Base-by-base conservation (phyloP, 345 rosid species). In the Gossypium anomalum region DNA sequence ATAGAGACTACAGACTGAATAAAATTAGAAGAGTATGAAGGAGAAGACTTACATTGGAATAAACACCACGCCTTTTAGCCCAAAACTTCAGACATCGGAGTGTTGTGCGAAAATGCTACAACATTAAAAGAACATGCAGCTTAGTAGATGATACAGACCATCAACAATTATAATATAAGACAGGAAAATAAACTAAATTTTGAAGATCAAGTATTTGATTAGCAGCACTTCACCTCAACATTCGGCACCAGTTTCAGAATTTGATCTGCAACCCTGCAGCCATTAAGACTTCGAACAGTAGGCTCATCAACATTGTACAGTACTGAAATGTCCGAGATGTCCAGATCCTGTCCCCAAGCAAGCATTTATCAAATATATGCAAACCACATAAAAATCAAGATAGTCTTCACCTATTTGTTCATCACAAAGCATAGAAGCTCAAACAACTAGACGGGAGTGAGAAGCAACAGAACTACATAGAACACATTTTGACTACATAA, bases 211-310 rank as follows among this genome's bases (percentile, higher is more conserved):
- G 47, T 17, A 75, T 16, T 44, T 16, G 14, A 57, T 34, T 38
- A 23, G 17, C 25, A 12, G 65, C 75, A 71, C 61, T 71, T 80
- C 67, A 86, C 94, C 94, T 90, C 82, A 71, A 83, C 78, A 77
- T 86, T 87, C 22, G 94, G 94, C 82, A 90, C 89, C 51, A 88
- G 85, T 78, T 84, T 88, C 13, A 90, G 78, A 76, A 90, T 88
- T 79, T 86, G 92, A 82, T 88, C 92, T 17, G 94, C 90, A 75
- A 86, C 94, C 79, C 94, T 85, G 83, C 92, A 90, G 27, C 94
- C 94, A 80, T 86, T 90, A 77, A 90, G 94, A 76, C 94, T 88
- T 45, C 89, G 83, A 38, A 80, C 92, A 66, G 90, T 85, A 19
- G 87, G 89, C 77, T 86, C 94, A 63, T 90, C 94, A 55, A 84